Base-by-base conservation (phyloP, 306 rosid species). In the Sesbania bispinosa region DNA sequence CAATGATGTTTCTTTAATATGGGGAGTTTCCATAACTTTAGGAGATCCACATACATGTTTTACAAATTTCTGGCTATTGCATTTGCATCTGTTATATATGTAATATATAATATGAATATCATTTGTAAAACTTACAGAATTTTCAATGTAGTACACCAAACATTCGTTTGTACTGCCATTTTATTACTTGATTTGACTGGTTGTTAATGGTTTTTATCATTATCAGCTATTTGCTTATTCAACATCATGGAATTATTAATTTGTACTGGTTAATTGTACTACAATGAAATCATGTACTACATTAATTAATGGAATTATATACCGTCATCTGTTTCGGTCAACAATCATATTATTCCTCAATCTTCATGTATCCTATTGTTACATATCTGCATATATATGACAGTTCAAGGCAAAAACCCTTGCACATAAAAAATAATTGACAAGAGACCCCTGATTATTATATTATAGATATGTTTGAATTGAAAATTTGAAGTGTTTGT, bases 1-100 rank as follows among this genome's bases (percentile, higher is more conserved):
- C 97, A 87, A 91, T 85, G 92, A 91, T 74, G 89, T 69, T 81
- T 88, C 84, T 82, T 63, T 71, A 36, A 76, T 52, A 82, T 66
- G 88, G 82, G 83, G 53, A 45, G 16, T 77, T 74, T 67, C 29
- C 62, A 52, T 20, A 10, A 15, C 71, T 20, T 1, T 5, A 15
- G 38, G 67, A 63, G 71, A 35, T 36, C 21, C 30, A 23, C 23
- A 66, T 62, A 19, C 1, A 26, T 41, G 79, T 33, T 6, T 18
- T 8, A 38, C 68, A 58, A n/a, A 23, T 55, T 51, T 6, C 16
- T 38, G 26, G 71, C 32, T 3, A 1, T 2, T 39, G 58, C 50
- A 75, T 51, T 2, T 27, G 30, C 47, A 3, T n/a, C n/a, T 42
- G 18, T 11, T 38, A 6, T 32, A 36, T 27, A 32, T n/a, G n/a